Percentiles rank a stretch among this genome's conserved stretches.
phyloP scores from a whole-genome alignment of 805 yeast species.

The Cyberlindnera nakhonratchasimensis region DNA sequence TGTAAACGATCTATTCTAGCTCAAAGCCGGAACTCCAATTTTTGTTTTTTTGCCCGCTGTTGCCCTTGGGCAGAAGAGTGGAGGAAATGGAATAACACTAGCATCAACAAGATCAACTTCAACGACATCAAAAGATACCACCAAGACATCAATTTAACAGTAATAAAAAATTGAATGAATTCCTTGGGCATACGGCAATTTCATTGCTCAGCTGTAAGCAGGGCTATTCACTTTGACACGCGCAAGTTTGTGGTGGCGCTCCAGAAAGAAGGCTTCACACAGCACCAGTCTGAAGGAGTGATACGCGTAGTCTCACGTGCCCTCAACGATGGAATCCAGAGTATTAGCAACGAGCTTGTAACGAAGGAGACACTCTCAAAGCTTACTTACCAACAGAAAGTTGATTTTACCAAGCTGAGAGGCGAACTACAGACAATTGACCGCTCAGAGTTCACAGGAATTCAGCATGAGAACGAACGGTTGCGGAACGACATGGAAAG shows the following conservation, averaged over 20 bases:
- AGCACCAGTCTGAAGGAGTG: constrained; percentile 76
- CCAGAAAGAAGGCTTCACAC: constrained; percentile 64
- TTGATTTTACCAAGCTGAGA: constrained; percentile 90
- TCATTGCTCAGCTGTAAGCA: background rate
- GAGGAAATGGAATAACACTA: too few relatives aligned
- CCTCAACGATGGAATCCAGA: constrained; percentile 73
- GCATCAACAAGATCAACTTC: too few relatives aligned
- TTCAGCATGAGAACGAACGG: constrained; percentile 84
- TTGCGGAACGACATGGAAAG: constrained; percentile 82
- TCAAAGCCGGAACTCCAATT: too few relatives aligned
- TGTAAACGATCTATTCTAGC: too few relatives aligned
- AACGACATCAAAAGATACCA: too few relatives aligned
- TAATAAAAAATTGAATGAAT: constrained; percentile 1
- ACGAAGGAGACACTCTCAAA: constrained; percentile 79
- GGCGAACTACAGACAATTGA: constrained; percentile 90
- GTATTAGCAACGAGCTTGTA: constrained; percentile 75
- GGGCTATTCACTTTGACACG: constrained; percentile 26
- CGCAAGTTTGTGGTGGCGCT: constrained; percentile 25
- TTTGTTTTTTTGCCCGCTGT: too few relatives aligned
- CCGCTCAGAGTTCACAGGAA: constrained; percentile 74
- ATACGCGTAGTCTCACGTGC: constrained; percentile 71
- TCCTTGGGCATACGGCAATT: constrained; percentile 3
- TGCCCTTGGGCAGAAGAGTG: too few relatives aligned
- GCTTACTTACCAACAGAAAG: constrained; percentile 91
- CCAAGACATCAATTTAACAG: background rate